A percentile compares a stretch with the other conserved stretches of the same genome.
phyloP scores from a whole-genome alignment of 768 basidiomycete genomes.

The Leccinum boreale region DNA sequence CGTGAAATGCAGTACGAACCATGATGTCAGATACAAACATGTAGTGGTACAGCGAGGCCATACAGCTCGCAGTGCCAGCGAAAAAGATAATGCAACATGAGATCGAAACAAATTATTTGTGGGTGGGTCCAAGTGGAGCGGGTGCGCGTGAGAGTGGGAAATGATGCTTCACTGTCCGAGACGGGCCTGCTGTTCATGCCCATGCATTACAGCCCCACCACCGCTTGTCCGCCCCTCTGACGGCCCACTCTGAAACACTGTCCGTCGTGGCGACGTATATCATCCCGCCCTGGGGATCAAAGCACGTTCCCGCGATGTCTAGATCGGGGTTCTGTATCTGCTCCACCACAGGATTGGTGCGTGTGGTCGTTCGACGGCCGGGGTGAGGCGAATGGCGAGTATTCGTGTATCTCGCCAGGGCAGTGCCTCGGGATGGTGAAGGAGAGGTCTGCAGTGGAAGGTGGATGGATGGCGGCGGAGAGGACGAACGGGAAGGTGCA shows the following conservation, averaged over 20 bases:
- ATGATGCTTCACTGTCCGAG: not conserved
- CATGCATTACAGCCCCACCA: constrained; percentile 62
- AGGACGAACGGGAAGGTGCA: constrained; percentile 45
- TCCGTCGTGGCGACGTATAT: constrained; percentile 65
- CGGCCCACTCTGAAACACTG: constrained; percentile 74
- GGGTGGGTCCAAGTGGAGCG: not conserved
- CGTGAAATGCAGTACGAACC: constrained; percentile 2
- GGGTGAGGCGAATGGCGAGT: constrained; percentile 16
- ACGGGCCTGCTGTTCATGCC: constrained; percentile 28
- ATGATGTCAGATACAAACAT: constrained; percentile 15
- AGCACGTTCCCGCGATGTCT: constrained; percentile 69
- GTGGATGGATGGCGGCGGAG: constrained; percentile 41
- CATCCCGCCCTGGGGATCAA: constrained; percentile 65
- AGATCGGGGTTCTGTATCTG: constrained; percentile 26
- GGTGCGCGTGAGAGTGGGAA: not conserved
- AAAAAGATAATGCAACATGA: not conserved
- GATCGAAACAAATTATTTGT: constrained; percentile 9
- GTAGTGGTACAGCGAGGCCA: constrained; percentile 21
- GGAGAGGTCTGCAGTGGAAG: constrained; percentile 27
- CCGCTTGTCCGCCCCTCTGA: constrained; percentile 66
- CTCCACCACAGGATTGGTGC: constrained; percentile 7
- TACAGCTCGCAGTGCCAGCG: constrained; percentile 8
- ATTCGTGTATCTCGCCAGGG: constrained; percentile 18
- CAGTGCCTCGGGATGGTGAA: constrained; percentile 16
- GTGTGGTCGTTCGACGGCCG: constrained; percentile 17